phyloP scores from a whole-genome alignment of 176 grass and related monocot genomes.

The Ensete ventricosum region DNA sequence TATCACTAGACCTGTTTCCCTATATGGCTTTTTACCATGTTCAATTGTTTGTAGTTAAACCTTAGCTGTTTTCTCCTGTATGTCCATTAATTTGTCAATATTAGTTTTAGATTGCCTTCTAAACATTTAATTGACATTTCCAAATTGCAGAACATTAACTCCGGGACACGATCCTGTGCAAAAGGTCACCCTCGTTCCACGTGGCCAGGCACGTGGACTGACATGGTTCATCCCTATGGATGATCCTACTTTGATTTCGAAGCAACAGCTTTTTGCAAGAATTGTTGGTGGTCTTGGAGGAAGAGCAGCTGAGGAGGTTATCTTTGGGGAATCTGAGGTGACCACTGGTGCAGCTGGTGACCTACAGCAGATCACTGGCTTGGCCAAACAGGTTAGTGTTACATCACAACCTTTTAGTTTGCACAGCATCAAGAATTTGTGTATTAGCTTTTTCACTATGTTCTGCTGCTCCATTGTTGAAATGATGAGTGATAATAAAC shows the following conservation, averaged over 20 bases:
- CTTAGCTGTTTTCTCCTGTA: neutral
- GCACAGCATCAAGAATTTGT: neutral
- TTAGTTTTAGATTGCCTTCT: too few relatives aligned
- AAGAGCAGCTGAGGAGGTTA: slow-evolving; percentile 82
- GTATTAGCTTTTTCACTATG: too few relatives aligned
- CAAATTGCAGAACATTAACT: slow-evolving; percentile 75
- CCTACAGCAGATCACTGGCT: slow-evolving; percentile 92
- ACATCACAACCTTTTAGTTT: neutral
- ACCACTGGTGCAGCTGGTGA: slow-evolving; percentile 97
- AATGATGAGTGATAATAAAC: neutral
- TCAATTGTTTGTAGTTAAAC: neutral
- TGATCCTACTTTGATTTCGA: slow-evolving; percentile 86
- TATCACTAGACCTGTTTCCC: neutral
- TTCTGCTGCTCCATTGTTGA: neutral
- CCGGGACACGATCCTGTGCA: slow-evolving; percentile 92
- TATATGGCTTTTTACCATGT: neutral
- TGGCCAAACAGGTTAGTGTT: slow-evolving; percentile 77
- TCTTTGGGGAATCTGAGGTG: slow-evolving; percentile 97
- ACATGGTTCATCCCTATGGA: slow-evolving; percentile 99
- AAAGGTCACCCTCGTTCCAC: slow-evolving; percentile 90
- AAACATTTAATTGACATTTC: neutral
- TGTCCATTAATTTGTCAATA: neutral
- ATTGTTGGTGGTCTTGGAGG: slow-evolving; percentile 95
- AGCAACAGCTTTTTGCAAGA: slow-evolving; percentile 92
- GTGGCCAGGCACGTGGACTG: slow-evolving; percentile 92